Percentiles rank a stretch among this genome's conserved stretches.
Conservation (phyloP, 1,284 basidiomycete species). For the Cutaneotrichosporon spelunceum region DNA sequence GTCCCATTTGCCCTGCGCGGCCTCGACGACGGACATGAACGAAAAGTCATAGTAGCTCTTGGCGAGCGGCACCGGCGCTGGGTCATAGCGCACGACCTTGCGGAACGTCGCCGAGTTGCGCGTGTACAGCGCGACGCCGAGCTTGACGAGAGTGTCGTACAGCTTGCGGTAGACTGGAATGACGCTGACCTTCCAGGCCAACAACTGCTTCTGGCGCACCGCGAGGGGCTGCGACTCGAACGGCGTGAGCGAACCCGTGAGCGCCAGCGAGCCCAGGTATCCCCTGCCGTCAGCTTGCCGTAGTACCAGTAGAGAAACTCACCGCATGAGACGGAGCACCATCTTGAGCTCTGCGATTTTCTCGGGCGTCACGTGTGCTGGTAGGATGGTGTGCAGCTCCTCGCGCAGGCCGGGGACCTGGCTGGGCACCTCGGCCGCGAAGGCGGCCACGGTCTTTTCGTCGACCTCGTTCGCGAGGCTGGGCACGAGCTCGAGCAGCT, state of each 20-base stretch:
- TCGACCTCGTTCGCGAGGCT: slow-evolving; percentile 14
- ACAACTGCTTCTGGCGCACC: slow-evolving; percentile 18
- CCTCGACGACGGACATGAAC: slow-evolving; percentile 3
- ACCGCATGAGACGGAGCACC: slow-evolving; percentile 27
- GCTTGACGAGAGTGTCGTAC: slow-evolving; percentile 21
- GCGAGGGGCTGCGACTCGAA: slow-evolving; percentile 18
- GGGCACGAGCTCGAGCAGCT: slow-evolving; percentile 17
- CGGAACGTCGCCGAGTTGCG: slow-evolving; percentile 14
- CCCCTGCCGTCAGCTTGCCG: neutral
- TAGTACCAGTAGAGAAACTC: neutral
- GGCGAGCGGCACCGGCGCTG: neutral
- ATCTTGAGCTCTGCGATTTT: slow-evolving; percentile 26
- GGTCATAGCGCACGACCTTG: slow-evolving; percentile 17
- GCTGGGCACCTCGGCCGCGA: slow-evolving; percentile 18
- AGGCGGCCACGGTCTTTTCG: slow-evolving; percentile 15
- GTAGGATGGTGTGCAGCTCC: slow-evolving; percentile 14
- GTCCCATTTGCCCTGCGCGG: slow-evolving; percentile 5
- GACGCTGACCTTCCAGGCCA: slow-evolving; percentile 16
- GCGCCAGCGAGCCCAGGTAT: slow-evolving; percentile 12
- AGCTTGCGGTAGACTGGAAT: slow-evolving; percentile 15
- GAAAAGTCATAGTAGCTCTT: slow-evolving; percentile 8
- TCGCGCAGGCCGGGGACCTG: slow-evolving; percentile 7
- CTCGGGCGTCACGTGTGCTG: slow-evolving; percentile 11
- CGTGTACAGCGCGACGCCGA: slow-evolving; percentile 14
- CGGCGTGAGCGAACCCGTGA: slow-evolving; percentile 13